Evolutionary conservation across 352 stramenopile genomes (phyloP), one percentile per base, ranked within the genome.

Genomic region (Phytophthora crassamura): DNA sequence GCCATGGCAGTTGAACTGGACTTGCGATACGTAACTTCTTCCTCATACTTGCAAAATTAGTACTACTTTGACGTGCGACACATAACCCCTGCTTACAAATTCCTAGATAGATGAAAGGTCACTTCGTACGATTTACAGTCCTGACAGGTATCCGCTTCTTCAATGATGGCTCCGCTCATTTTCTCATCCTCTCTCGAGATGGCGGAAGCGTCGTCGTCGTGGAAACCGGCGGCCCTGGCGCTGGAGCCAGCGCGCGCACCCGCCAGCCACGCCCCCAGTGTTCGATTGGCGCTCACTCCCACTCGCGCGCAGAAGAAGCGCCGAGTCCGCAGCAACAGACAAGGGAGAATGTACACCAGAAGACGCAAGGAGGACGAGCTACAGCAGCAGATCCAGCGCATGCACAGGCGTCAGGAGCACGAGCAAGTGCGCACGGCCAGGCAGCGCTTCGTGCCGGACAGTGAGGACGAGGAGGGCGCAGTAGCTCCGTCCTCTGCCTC

Each of bases 391-490:
- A 52, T 63, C n/a, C 45, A 43, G 34, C 35, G 47, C 15, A 14
- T 53, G 7, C 25, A 40, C 11, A 34, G 45, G 25, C 38, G 36
- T 40, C 49, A 63, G 39, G 52, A 69, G n/a, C 25, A 60, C 25
- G 50, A 69, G n/a, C 65, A 65, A n/a, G 20, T 64, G 1, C 55
- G 50, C 25, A 73, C 58, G 2, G 60, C 69, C n/a, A 64, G 59
- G 50, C 64, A 66, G 49, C 53, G 69, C 6, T 78, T 78, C 28
- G 65, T 62, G 5, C 48, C 45, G 4, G 68, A 80, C 35, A 74
- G 64, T 46, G 70, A 74, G 25, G 71, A 76, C 38, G 68, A 77
- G 50, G 72, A 70, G 22, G 33, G 54, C 7, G 28, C 39, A 46
- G 14, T 15, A 18, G 16, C 45, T 33, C 9, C 18, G 2, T 39